phyloP scores from a whole-genome alignment of 1,139 yeast genomes.

The Lodderomyces orthopsilosis region DNA sequence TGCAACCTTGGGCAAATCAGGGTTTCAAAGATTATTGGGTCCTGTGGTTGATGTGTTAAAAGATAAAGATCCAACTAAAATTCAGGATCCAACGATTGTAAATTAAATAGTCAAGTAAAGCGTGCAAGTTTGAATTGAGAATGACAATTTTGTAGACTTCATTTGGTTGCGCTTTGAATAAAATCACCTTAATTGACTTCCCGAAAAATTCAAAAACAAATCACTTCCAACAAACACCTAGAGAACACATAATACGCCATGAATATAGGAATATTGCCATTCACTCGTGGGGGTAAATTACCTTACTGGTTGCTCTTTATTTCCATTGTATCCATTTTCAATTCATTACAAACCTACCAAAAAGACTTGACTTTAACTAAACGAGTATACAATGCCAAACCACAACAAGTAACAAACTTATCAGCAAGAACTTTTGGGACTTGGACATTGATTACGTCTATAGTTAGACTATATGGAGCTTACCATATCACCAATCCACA shows the following conservation, averaged over 20 bases:
- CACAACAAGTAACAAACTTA: slow-evolving; percentile 58
- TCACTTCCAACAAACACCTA: slow-evolving; percentile 16
- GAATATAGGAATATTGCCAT: slow-evolving; percentile 20
- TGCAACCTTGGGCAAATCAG: slow-evolving; percentile 87
- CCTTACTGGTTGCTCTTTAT: slow-evolving; percentile 56
- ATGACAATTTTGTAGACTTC: no score
- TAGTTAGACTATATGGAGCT: slow-evolving; percentile 86
- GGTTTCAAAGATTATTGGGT: slow-evolving; percentile 90
- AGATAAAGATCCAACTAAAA: slow-evolving; percentile 70
- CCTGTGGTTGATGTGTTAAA: slow-evolving; percentile 82
- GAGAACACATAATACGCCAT: not conserved
- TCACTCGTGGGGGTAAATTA: slow-evolving; percentile 35
- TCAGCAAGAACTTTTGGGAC: slow-evolving; percentile 97
- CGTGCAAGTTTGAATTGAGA: no score
- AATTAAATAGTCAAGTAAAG: not conserved
- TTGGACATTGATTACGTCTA: slow-evolving; percentile 87
- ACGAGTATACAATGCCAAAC: slow-evolving; percentile 59
- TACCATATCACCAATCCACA: slow-evolving; percentile 64
- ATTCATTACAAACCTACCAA: slow-evolving; percentile 80
- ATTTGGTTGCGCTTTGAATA: no score
- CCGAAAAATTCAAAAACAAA: not conserved
- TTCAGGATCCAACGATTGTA: slow-evolving; percentile 6
- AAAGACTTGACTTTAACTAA: slow-evolving; percentile 57
- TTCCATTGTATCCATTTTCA: slow-evolving; percentile 85
- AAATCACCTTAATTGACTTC: no score